Conservation (phyloP, 768 basidiomycete genomes). For the Collybia mongolica region DNA sequence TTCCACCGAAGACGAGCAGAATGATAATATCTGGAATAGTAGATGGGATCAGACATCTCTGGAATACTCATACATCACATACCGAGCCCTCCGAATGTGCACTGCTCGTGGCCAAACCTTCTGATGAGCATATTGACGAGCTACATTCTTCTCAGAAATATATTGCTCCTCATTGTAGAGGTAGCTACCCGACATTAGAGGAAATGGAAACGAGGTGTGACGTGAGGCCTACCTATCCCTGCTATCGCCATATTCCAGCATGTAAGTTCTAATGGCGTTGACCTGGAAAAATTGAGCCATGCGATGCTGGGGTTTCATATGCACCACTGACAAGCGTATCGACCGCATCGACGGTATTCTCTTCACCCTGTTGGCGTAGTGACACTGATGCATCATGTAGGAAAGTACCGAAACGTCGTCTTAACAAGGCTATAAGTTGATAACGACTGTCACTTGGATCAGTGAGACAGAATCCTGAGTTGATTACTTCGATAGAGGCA, state of each 20-base stretch:
- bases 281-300: constrained; percentile 37
- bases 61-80: neutral
- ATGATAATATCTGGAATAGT: constrained; percentile 52
- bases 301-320: neutral
- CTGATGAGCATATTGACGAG: constrained; percentile 66
- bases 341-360: constrained; percentile 81
- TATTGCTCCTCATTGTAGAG: constrained; percentile 57
- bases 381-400: constrained; percentile 70
- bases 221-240: constrained; percentile 40
- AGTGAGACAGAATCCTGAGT: constrained; percentile 65
- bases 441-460: constrained; percentile 66
- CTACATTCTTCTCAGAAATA: constrained; percentile 60
- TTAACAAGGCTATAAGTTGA: constrained; percentile 55
- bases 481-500: constrained; percentile 56
- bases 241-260: constrained; percentile 77
- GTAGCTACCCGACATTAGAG: constrained; percentile 35
- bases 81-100: constrained; percentile 67
- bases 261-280: constrained; percentile 64
- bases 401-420: constrained; percentile 63
- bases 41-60: constrained; percentile 2
- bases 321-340: constrained; percentile 56
- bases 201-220: neutral
- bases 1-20: constrained; percentile 72
- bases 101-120: constrained; percentile 77
- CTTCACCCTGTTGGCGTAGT: constrained; percentile 71